phyloP scores from a whole-genome alignment of 2,329 filamentous ascomycete species.

The Neofusicoccum laricinum region DNA sequence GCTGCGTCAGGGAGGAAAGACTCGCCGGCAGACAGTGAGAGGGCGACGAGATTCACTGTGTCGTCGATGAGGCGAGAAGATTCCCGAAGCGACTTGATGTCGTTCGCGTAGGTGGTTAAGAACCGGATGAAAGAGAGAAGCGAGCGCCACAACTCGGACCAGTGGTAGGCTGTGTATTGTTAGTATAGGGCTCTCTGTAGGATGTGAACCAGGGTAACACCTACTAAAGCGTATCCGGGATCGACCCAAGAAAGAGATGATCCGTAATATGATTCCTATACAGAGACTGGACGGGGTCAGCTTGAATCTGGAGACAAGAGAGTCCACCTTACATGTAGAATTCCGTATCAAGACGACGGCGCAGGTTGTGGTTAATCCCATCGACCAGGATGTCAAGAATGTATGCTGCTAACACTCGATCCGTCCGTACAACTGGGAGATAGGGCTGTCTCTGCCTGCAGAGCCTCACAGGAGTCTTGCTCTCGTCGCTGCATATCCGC shows the following conservation, averaged over 20 bases:
- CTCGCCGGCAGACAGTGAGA: slow-evolving; percentile 83
- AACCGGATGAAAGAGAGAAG: slow-evolving; percentile 87
- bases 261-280: slow-evolving; percentile 75
- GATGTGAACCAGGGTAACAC: slow-evolving; percentile 4
- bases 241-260: slow-evolving; percentile 80
- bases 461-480: slow-evolving; percentile 70
- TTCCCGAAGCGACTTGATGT: slow-evolving; percentile 66
- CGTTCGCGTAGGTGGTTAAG: slow-evolving; percentile 78
- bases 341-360: slow-evolving; percentile 76
- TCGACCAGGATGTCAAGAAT: slow-evolving; percentile 87
- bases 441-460: slow-evolving; percentile 88
- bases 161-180: slow-evolving; percentile 65
- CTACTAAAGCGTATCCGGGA: slow-evolving; percentile 70
- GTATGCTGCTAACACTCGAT: slow-evolving; percentile 70
- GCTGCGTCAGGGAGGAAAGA: slow-evolving; percentile 83
- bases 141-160: slow-evolving; percentile 91
- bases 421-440: slow-evolving; percentile 69
- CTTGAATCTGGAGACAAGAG: background rate
- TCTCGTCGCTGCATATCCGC: slow-evolving; percentile 76
- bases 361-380: slow-evolving; percentile 89
- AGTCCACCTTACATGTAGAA: slow-evolving; percentile 63
- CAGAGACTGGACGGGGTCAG: slow-evolving; percentile 51
- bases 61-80: slow-evolving; percentile 73
- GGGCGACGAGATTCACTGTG: slow-evolving; percentile 77
- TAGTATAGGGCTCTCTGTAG: slow-evolving; percentile 5